Percentiles rank a stretch among this genome's conserved stretches.
Conservation (phyloP, 352 stramenopile species). For the Thalassiosira livingstoniorum region DNA sequence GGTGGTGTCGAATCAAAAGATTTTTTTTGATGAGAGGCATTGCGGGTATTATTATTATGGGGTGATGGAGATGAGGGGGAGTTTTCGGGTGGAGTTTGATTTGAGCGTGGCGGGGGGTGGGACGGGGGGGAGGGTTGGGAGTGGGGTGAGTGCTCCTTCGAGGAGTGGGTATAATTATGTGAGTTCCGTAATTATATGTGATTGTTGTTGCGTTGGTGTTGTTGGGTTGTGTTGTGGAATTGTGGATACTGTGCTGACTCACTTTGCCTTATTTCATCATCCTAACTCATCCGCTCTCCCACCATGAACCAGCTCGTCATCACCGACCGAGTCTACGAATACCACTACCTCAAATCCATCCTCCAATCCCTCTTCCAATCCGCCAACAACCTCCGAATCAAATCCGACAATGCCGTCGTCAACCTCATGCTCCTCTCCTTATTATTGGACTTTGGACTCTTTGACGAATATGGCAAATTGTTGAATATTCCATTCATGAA, state of each 20-base stretch:
- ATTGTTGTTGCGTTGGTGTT: too few relatives aligned
- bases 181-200: too few relatives aligned
- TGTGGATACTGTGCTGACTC: too few relatives aligned
- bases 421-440: conserved; percentile 70
- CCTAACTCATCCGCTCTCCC: too few relatives aligned
- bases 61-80: conserved; percentile 53
- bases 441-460: conserved; percentile 73
- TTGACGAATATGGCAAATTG: conserved; percentile 59
- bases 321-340: conserved; percentile 70
- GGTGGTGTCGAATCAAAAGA: conserved; percentile 69
- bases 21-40: conserved; percentile 66
- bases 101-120: conserved; percentile 63
- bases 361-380: conserved; percentile 57
- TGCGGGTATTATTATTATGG: conserved; percentile 70
- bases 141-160: conserved; percentile 46
- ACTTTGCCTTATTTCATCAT: too few relatives aligned
- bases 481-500: conserved; percentile 75
- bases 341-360: conserved; percentile 63
- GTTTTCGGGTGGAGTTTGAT: conserved; percentile 58
- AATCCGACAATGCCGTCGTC: conserved; percentile 69
- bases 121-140: conserved; percentile 36
- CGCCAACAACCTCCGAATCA: conserved; percentile 51
- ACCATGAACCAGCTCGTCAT: too few relatives aligned
- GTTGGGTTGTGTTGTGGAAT: too few relatives aligned
- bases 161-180: conserved; percentile 39